Conservation (phyloP, 192 early-diverging fungal species). For the Haplosporangium gracile region DNA sequence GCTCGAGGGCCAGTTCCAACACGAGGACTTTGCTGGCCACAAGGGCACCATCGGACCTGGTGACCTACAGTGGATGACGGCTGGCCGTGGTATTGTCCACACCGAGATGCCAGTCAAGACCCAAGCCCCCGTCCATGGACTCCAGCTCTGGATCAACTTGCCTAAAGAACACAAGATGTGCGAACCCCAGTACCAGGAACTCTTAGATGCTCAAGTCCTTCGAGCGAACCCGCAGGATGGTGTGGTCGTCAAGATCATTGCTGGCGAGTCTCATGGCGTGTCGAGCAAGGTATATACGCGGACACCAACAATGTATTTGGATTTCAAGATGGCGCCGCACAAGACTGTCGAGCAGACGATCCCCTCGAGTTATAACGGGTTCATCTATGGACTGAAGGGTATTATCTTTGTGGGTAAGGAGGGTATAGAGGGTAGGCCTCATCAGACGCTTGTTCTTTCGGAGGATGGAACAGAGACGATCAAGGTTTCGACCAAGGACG, state of each 20-base stretch:
- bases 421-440: slow-evolving; percentile 15
- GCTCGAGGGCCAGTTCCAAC: slow-evolving; percentile 65
- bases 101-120: slow-evolving; percentile 62
- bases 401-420: slow-evolving; percentile 28
- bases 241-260: slow-evolving; percentile 40
- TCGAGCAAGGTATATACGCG: slow-evolving; percentile 18
- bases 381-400: slow-evolving; percentile 38
- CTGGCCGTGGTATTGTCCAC: slow-evolving; percentile 76
- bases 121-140: slow-evolving; percentile 39
- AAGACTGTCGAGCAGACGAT: slow-evolving; percentile 33
- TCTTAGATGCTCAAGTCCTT: slow-evolving; percentile 30
- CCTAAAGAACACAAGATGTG: slow-evolving; percentile 66
- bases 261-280: slow-evolving; percentile 45
- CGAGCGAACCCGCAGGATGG: slow-evolving; percentile 6
- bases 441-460: slow-evolving; percentile 19
- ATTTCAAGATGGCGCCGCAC: slow-evolving; percentile 28
- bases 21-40: slow-evolving; percentile 70
- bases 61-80: slow-evolving; percentile 78
- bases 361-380: slow-evolving; percentile 38
- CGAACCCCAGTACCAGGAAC: slow-evolving; percentile 56
- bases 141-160: slow-evolving; percentile 79
- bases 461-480: slow-evolving; percentile 36
- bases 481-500: slow-evolving; percentile 36
- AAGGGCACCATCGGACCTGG: slow-evolving; percentile 61
- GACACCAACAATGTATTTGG: slow-evolving; percentile 47